Evolutionary conservation across 192 early-diverging fungal genomes (phyloP).

Genomic region (Entomortierella lignicola): DNA sequence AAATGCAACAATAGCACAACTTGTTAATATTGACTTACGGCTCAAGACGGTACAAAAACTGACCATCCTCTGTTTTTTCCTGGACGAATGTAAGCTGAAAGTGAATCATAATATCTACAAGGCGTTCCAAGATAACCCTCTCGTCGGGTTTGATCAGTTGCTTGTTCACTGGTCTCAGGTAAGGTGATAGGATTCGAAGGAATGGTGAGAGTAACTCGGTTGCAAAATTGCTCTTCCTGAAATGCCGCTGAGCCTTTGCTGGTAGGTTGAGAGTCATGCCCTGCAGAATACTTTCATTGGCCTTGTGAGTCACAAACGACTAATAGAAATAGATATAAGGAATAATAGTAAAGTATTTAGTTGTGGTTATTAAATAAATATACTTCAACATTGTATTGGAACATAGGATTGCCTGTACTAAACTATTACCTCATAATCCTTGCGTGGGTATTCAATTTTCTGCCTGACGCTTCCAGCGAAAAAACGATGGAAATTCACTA

Average conservation of each 20-base stretch:
- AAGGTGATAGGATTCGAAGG: conserved; percentile 82
- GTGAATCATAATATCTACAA: conserved; percentile 76
- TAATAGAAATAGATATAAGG: conserved; percentile 7
- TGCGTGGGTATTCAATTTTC: conserved; percentile 79
- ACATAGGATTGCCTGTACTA: too few species aligned
- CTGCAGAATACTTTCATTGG: conserved; percentile 65
- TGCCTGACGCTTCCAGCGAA: conserved; percentile 76
- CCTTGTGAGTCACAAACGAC: conserved; percentile 58
- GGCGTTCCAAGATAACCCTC: conserved; percentile 56
- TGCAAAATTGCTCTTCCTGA: conserved; percentile 57
- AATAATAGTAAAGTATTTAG: background rate
- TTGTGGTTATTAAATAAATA: too few species aligned
- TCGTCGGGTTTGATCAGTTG: conserved; percentile 70
- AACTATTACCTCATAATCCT: conserved; percentile 73
- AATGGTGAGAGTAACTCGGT: conserved; percentile 75
- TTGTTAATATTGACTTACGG: conserved; percentile 69
- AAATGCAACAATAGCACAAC: too few species aligned
- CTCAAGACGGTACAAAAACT: conserved; percentile 73
- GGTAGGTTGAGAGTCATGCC: conserved; percentile 62
- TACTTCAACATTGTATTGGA: too few species aligned
- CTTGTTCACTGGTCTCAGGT: conserved; percentile 72
- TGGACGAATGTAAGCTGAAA: conserved; percentile 80
- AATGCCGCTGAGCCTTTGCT: conserved; percentile 59
- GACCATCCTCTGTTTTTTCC: conserved; percentile 71
- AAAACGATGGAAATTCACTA: conserved; percentile 82